Evolutionary conservation across 2,329 filamentous ascomycete genomes (phyloP).

Genomic region (Apiospora aurea): DNA sequence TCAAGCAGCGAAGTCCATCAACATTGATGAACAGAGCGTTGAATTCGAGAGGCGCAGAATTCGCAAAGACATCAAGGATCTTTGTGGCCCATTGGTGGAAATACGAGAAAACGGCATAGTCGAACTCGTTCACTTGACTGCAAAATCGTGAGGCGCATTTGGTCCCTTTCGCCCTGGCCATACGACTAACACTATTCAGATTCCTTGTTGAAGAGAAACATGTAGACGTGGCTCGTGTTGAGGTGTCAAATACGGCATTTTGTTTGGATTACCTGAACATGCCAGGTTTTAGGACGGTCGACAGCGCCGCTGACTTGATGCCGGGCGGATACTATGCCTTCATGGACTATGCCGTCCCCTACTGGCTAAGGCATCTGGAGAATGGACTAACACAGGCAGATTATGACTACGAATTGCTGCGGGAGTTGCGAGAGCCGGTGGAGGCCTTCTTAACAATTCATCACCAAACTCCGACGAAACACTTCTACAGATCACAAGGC

Average conservation of each 20-base stretch:
- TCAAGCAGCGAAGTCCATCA: background rate
- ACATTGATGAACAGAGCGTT: background rate
- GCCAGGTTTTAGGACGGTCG: background rate
- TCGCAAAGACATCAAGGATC: background rate
- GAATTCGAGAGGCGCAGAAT: background rate
- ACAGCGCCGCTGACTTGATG: background rate
- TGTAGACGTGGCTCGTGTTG: background rate
- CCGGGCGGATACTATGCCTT: background rate
- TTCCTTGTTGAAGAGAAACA: background rate
- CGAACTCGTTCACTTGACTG: background rate
- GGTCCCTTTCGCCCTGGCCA: background rate
- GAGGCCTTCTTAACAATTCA: background rate
- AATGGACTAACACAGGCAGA: background rate
- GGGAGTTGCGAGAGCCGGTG: background rate
- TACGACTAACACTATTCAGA: background rate
- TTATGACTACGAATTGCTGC: background rate
- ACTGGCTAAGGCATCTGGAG: background rate
- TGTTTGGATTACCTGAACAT: slow-evolving; percentile 1
- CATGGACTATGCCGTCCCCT: background rate
- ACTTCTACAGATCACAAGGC: background rate
- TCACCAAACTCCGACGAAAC: background rate
- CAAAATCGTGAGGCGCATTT: background rate
- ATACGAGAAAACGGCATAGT: background rate
- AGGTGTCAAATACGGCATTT: background rate
- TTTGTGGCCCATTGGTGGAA: background rate